Evolutionary conservation across 345 rosid genomes (phyloP).

Genomic region (Raphanus sativus): DNA sequence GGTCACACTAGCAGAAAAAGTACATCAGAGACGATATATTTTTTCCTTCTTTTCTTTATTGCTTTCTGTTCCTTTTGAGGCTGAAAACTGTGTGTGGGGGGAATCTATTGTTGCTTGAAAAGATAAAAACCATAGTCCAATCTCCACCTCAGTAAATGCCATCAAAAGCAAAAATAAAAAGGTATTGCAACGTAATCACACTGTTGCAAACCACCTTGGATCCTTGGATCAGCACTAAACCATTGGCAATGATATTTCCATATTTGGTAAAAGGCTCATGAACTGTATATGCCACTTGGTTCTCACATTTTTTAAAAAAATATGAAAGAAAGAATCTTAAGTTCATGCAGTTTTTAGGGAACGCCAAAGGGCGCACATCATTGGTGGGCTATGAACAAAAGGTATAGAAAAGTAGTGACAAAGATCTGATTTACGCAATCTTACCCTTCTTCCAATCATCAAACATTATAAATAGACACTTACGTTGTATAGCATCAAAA

Average conservation of each 20-base stretch:
- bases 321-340: conserved; percentile 15
- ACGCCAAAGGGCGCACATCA: conserved; percentile 37
- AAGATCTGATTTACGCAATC: conserved; percentile 31
- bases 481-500: not conserved
- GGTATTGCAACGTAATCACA: conserved; percentile 16
- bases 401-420: conserved; percentile 8
- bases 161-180: conserved; percentile 26
- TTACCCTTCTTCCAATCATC: not conserved
- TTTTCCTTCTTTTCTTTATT: not conserved
- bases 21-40: not conserved
- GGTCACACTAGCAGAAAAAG: conserved; percentile 21
- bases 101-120: conserved; percentile 37
- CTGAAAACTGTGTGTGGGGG: conserved; percentile 14
- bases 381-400: conserved; percentile 7
- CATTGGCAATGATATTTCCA: conserved; percentile 28
- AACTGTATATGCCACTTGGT: conserved; percentile 41
- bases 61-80: conserved; percentile 31
- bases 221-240: conserved; percentile 21
- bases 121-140: conserved; percentile 37
- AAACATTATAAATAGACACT: conserved; percentile 34
- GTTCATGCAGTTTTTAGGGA: conserved; percentile 31
- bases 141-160: conserved; percentile 31
- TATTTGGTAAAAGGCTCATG: conserved; percentile 14
- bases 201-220: conserved; percentile 13
- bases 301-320: not conserved